Conservation (phyloP, 1,139 yeast genomes). For the Taiozyma onychis region DNA sequence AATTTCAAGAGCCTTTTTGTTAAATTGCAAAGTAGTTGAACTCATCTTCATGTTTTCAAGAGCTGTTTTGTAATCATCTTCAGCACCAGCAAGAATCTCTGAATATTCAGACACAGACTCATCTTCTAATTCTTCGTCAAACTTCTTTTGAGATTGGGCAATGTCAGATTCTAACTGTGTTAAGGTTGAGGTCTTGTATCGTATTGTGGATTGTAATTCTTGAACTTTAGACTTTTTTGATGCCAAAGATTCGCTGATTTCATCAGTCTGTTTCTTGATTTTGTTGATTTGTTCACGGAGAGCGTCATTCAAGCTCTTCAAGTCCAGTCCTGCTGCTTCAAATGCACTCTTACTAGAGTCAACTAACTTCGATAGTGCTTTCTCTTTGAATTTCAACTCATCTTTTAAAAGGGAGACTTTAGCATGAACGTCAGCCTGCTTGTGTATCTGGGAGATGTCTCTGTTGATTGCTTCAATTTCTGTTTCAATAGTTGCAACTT, state of each 20-base stretch:
- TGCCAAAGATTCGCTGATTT: constrained; percentile 3
- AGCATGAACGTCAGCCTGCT: constrained; percentile 55
- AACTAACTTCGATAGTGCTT: constrained; percentile 25
- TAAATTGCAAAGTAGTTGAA: constrained; percentile 61
- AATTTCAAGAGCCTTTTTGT: constrained; percentile 54
- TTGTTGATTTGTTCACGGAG: constrained; percentile 18
- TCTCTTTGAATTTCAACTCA: constrained; percentile 27
- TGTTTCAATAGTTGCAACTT: constrained; percentile 40
- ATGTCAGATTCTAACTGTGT: constrained; percentile 13
- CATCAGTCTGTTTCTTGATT: constrained; percentile 1
- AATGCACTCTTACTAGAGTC: constrained; percentile 18
- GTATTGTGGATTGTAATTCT: constrained; percentile 9
- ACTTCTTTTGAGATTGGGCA: constrained; percentile 10
- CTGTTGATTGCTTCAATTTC: constrained; percentile 50
- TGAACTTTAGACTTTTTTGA: background rate
- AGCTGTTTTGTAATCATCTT: constrained; percentile 53
- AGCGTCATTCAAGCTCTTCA: constrained; percentile 23
- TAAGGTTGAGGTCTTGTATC: constrained; percentile 21
- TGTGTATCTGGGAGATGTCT: constrained; percentile 45
- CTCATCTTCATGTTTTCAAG: constrained; percentile 58
- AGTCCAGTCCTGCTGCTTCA: constrained; percentile 23
- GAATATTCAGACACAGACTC: constrained; percentile 48
- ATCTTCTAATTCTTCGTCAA: constrained; percentile 29
- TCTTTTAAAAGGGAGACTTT: constrained; percentile 41
- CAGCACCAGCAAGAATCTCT: constrained; percentile 46